These are phyloP conservation scores for Ulmus americana DNA, from an alignment of 331 rosid species.

Conservation along the genomic window DNA sequence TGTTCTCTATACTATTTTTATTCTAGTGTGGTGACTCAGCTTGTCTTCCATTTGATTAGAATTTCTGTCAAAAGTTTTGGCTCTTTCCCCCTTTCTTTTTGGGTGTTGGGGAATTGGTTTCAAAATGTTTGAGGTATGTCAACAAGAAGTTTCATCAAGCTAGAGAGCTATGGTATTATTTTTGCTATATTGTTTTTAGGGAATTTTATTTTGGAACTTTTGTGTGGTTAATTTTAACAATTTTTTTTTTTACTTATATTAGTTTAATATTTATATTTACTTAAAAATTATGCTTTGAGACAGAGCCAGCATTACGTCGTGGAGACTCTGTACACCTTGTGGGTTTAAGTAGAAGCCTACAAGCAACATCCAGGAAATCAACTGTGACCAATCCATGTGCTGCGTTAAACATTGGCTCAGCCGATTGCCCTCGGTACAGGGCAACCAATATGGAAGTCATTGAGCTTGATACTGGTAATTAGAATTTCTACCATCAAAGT, in stretches of 20 bases:
- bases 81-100: no score
- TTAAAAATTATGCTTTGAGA: conserved; percentile 14
- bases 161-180: no score
- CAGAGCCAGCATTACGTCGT: conserved; percentile 78
- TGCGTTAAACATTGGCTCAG: conserved; percentile 83
- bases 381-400: conserved; percentile 91
- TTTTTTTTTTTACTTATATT: neutral
- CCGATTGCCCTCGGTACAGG: conserved; percentile 86
- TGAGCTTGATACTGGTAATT: conserved; percentile 92
- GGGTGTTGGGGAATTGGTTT: no score
- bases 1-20: no score
- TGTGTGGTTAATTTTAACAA: neutral
- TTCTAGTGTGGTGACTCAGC: no score
- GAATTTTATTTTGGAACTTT: no score
- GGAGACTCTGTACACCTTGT: conserved; percentile 93
- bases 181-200: no score
- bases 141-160: no score
- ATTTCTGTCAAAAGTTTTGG: no score
- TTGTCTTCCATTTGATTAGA: no score
- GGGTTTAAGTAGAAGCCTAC: conserved; percentile 96
- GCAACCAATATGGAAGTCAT: conserved; percentile 98
- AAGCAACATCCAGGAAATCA: conserved; percentile 97
- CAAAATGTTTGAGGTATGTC: no score
- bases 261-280: neutral
- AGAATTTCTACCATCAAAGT: neutral